Evolutionary conservation across 768 basidiomycete species (phyloP).

Genomic region (Auricularia heimuer): DNA sequence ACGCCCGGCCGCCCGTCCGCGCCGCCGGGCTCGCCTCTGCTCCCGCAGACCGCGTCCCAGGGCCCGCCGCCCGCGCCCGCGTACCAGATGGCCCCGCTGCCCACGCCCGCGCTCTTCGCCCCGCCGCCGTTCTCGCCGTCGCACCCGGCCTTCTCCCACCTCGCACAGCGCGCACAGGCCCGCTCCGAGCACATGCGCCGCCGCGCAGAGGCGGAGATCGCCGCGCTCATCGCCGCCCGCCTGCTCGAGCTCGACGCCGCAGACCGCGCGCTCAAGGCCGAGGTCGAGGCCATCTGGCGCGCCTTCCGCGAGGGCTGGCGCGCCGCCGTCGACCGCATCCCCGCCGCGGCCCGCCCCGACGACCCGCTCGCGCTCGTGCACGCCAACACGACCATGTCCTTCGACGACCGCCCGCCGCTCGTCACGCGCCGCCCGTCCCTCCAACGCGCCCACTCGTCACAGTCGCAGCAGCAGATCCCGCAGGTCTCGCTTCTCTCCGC

Average conservation of each 20-base stretch:
- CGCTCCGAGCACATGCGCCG: constrained; percentile 46
- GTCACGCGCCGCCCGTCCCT: background rate
- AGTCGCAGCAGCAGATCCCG: background rate
- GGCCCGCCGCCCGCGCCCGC: background rate
- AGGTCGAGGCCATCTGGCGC: constrained; percentile 57
- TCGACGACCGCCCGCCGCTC: background rate
- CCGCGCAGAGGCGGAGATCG: constrained; percentile 49
- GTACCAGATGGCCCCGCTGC: constrained; percentile 2
- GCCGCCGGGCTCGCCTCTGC: background rate
- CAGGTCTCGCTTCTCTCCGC: background rate
- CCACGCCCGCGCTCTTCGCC: constrained; percentile 46
- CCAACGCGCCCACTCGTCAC: background rate
- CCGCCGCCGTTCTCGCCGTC: constrained; percentile 71
- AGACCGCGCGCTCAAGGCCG: constrained; percentile 42
- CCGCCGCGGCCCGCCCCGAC: background rate
- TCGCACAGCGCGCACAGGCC: constrained; percentile 46
- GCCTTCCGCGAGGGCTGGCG: constrained; percentile 37
- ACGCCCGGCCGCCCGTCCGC: background rate
- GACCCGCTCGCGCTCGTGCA: background rate
- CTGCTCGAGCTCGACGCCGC: constrained; percentile 44
- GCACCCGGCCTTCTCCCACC: constrained; percentile 58
- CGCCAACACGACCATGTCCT: background rate
- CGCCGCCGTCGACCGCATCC: constrained; percentile 3
- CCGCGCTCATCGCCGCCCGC: constrained; percentile 42
- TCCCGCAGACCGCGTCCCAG: background rate